Evolutionary conservation across 768 basidiomycete genomes (phyloP).

Genomic region (Neoboletus brunneissimus): DNA sequence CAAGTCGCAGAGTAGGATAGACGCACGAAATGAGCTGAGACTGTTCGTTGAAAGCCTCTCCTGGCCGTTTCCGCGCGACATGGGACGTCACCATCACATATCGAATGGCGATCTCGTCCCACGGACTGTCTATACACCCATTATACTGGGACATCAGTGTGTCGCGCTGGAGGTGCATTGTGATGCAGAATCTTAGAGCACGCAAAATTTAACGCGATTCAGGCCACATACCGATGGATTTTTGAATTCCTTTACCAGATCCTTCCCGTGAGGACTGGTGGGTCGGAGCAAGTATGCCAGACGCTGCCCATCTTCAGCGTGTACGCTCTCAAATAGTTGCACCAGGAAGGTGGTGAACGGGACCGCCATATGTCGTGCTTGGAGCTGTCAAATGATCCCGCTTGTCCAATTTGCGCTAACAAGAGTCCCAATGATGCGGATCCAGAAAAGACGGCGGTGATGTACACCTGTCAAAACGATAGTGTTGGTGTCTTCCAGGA

Average conservation of each 20-base stretch:
- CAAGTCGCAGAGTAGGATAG: not conserved
- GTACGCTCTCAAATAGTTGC: slow-evolving; percentile 59
- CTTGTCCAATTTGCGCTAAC: not conserved
- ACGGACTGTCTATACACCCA: slow-evolving; percentile 66
- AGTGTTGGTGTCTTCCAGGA: too few relatives aligned
- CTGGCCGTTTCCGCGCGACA: slow-evolving; percentile 61
- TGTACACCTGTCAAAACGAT: too few relatives aligned
- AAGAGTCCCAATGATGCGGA: not conserved
- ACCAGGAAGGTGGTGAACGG: slow-evolving; percentile 59
- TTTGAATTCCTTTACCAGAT: slow-evolving; percentile 67
- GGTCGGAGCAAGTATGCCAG: slow-evolving; percentile 74
- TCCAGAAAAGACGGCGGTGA: too few relatives aligned
- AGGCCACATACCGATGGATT: slow-evolving; percentile 45
- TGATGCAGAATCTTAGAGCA: slow-evolving; percentile 7
- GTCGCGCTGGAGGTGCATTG: slow-evolving; percentile 37
- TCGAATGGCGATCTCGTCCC: slow-evolving; percentile 85
- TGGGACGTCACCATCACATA: slow-evolving; percentile 75
- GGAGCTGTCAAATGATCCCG: not conserved
- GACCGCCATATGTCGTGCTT: slow-evolving; percentile 29
- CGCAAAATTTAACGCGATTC: not conserved
- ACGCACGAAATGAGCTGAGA: slow-evolving; percentile 73
- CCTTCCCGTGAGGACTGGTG: slow-evolving; percentile 74
- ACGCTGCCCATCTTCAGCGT: slow-evolving; percentile 62
- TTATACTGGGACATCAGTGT: slow-evolving; percentile 36
- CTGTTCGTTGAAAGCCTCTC: slow-evolving; percentile 80